Base-by-base conservation (phyloP, 768 basidiomycete genomes). In the Podaxis sp. region DNA sequence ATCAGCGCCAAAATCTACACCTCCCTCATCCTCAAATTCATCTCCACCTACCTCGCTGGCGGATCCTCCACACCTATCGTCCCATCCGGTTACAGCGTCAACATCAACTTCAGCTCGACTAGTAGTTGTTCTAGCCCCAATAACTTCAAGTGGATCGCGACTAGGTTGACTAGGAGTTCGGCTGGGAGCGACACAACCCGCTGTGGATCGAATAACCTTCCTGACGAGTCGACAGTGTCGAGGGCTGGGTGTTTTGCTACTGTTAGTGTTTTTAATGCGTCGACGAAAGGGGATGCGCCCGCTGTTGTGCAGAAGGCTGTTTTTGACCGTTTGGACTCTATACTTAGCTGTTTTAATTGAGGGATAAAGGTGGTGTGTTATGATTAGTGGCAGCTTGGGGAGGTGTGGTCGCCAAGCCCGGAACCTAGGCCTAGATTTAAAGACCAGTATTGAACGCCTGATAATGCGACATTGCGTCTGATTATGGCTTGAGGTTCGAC, bases 61-160 rank as follows among this genome's bases (percentile, higher is more conserved):
- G 25, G 38, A 17, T 17, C 38, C 24, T 60, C 24, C 38, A 13
- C 13, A 1, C 76, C 78, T 0, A 69, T 81, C 59, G 75, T 83
- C 17, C 83, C 82, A 0, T 22, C 70, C 0, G 76, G 75, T 24
- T 71, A 77, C 59, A 74, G 73, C 47, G 63, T 85, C 62, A 84
- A 83, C 68, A 82, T 85, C 66, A 85, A 85, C 72, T 83, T 77
- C 66, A 77, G 80, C 0, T 65, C 78, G 9, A 76, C 70, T 0
- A 68, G 68, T 53, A 67, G 68, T 55, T 84, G 83, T 65, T 58
- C 75, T 25, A 25, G 22, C 4, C 72, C 76, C 6, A 60, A 68
- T 9, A 74, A 71, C 49, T 82, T 74, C 72, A 74, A 72, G 55
- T 84, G 77, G 65, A 74, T 84, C 1, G 72, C 83, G 49, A 79